Evolutionary conservation across 805 yeast species (phyloP), one percentile per base, ranked within the genome.

Genomic region (Yamadazyma scolyti): DNA sequence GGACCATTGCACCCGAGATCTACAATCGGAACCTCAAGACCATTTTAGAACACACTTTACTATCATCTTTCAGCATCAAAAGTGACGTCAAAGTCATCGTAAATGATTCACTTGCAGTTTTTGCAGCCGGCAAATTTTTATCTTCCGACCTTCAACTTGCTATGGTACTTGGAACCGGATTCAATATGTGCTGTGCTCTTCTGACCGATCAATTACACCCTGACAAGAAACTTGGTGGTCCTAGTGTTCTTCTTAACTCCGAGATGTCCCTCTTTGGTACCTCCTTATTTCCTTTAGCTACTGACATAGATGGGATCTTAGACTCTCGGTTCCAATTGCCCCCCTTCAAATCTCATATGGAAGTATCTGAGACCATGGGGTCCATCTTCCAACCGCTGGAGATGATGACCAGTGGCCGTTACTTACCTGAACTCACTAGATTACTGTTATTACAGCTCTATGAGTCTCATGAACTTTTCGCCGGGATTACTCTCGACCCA

Each of bases 31-130:
- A 74, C 33, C 47, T 79, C 20, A 63, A 65, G 28, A 31, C 39
- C 2, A 39, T 78, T 6, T 42, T 79, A 23, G 68, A 65, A 40
- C 25, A 40, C 3, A 47, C 58, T 2, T 55, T 68, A 35, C 15
- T 33, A 3, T 19, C 36, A 8, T 43, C 46, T 7, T 46, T 47
- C 25, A 41, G 45, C 9, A 27, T 69, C 6, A 30, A 42, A 1
- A 52, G 71, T 11, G 48, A 56, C 10, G 65, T 79, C 14, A 52
- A 61, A 37, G 54, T 67, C 10, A 65, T 80, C 22, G 57, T 79
- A 18, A 81, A 81, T 50, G 88, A 77, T 46, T 73, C 84, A 1
- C 66, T 77, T n/a, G 79, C 84, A 0, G 83, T 79, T 0, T 73
- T 68, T 47, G 56, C 79, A 8, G 70, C 84, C 0, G 79, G 79